Evolutionary conservation across 805 yeast species (phyloP).

Genomic region (Jamesozyma gamospora): DNA sequence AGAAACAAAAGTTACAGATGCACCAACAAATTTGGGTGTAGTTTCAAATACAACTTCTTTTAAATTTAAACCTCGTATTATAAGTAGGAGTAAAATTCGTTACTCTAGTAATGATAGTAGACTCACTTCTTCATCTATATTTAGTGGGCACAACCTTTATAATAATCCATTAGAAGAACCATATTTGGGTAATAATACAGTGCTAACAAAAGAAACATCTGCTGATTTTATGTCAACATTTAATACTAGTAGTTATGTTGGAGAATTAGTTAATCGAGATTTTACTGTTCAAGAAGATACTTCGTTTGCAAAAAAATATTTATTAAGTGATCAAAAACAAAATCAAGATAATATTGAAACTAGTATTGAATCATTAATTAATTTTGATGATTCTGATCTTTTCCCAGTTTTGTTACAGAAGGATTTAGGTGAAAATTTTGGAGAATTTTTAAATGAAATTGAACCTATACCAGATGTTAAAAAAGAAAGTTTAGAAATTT

Average conservation of each 20-base stretch:
- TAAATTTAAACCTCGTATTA: slow-evolving; percentile 20
- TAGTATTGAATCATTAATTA: slow-evolving; percentile 4
- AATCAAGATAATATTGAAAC: neutral
- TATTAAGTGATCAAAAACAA: no score
- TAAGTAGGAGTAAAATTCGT: slow-evolving; percentile 9
- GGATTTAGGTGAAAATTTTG: slow-evolving; percentile 12
- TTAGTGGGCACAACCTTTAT: neutral
- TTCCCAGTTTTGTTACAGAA: slow-evolving; percentile 4
- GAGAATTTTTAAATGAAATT: slow-evolving; percentile 7
- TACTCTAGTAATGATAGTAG: slow-evolving; percentile 3
- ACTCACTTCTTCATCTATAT: neutral
- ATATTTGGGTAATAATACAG: neutral
- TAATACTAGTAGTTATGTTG: neutral
- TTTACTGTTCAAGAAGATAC: neutral
- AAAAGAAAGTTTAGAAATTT: neutral
- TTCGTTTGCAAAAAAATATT: neutral
- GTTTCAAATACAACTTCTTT: slow-evolving; percentile 5
- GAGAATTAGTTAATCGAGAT: neutral
- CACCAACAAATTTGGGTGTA: slow-evolving; percentile 4
- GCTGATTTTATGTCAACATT: neutral
- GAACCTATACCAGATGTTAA: slow-evolving; percentile 2
- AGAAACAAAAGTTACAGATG: slow-evolving; percentile 11
- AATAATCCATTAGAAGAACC: neutral
- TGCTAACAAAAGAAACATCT: neutral
- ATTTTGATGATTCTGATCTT: slow-evolving; percentile 5